Conservation (phyloP, 1,284 basidiomycete species). For the Taiwanofungus camphoratus region DNA sequence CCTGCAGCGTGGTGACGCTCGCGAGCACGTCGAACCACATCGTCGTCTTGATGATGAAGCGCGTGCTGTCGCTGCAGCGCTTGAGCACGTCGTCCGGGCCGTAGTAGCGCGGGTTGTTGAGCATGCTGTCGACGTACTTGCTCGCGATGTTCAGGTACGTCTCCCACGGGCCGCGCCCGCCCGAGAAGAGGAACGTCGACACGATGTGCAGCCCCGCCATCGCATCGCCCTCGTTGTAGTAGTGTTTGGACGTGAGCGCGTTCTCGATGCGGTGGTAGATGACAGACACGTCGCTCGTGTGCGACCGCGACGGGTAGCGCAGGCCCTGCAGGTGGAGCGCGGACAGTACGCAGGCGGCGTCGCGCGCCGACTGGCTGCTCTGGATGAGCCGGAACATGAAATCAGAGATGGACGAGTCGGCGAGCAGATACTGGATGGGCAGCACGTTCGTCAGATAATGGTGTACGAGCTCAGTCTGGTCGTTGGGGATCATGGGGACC, state of each 20-base stretch:
- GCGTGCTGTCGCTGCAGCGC: conserved; percentile 39
- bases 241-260: conserved; percentile 22
- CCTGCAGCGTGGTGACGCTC: conserved; percentile 55
- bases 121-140: conserved; percentile 42
- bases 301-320: conserved; percentile 19
- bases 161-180: conserved; percentile 65
- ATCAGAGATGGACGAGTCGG: conserved; percentile 36
- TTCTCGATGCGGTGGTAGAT: conserved; percentile 31
- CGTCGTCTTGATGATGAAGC: conserved; percentile 73
- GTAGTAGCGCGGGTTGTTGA: conserved; percentile 31
- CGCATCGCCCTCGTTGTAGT: conserved; percentile 55
- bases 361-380: conserved; percentile 32
- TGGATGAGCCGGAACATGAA: conserved; percentile 46
- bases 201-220: conserved; percentile 71
- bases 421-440: conserved; percentile 61
- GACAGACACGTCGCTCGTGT: conserved; percentile 14
- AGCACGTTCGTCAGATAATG: conserved; percentile 49
- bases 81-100: conserved; percentile 43
- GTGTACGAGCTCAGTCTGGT: conserved; percentile 32
- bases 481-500: conserved; percentile 22
- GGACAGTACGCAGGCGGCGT: conserved; percentile 55
- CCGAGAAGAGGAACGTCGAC: conserved; percentile 68
- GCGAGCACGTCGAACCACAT: conserved; percentile 85
- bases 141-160: conserved; percentile 56
- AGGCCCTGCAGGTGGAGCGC: conserved; percentile 40